Evolutionary conservation across 257 asterid species (phyloP).

Genomic region (Knoxia roxburghii): DNA sequence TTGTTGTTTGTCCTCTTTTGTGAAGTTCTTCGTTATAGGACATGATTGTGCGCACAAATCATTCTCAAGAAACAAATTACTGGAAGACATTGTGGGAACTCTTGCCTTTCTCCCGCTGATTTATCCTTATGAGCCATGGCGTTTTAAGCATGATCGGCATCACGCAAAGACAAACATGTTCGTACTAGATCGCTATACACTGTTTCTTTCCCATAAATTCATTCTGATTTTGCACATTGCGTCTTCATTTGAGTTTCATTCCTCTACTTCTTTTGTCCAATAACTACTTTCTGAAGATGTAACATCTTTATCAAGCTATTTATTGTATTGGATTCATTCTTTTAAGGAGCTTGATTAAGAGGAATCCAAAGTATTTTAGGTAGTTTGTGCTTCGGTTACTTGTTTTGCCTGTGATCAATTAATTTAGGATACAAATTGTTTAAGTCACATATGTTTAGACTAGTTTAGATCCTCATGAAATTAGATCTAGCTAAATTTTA

Average conservation of each 20-base stretch:
- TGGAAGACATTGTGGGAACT: slow-evolving; percentile 94
- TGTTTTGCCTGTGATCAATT: background rate
- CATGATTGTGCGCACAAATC: slow-evolving; percentile 99
- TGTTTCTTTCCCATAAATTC: background rate
- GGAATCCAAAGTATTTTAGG: background rate
- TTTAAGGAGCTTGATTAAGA: background rate
- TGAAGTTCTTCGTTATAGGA: slow-evolving; percentile 94
- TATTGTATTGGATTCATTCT: background rate
- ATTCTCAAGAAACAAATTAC: slow-evolving; percentile 82
- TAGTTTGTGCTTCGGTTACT: background rate
- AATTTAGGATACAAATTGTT: background rate
- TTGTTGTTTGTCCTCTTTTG: slow-evolving; percentile 21
- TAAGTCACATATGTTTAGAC: background rate
- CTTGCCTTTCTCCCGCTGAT: slow-evolving; percentile 87
- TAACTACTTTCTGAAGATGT: background rate
- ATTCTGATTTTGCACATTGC: background rate
- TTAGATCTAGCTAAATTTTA: background rate
- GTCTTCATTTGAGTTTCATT: background rate
- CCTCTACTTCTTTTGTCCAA: background rate
- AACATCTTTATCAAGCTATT: background rate
- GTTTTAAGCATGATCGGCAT: slow-evolving; percentile 92
- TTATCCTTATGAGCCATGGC: slow-evolving; percentile 98
- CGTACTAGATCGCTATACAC: slow-evolving; percentile 31
- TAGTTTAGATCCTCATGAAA: slow-evolving; percentile 2
- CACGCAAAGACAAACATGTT: slow-evolving; percentile 97